Evolutionary conservation across 1,284 basidiomycete genomes (phyloP).

Genomic region (Spongiforma sp.): DNA sequence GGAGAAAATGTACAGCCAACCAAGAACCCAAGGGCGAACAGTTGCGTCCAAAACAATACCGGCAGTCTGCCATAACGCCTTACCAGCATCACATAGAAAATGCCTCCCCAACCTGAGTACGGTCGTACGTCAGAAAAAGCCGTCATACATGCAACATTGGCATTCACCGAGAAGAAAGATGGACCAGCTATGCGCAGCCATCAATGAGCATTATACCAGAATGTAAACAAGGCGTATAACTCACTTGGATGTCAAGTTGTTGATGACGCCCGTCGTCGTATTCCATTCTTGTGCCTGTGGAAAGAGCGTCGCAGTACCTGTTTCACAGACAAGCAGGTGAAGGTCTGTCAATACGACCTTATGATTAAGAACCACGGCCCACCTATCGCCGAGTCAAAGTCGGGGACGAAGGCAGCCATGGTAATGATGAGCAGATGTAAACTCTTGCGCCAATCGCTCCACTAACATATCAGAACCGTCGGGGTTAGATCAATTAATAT

Average conservation of each 20-base stretch:
- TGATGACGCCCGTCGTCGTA: slow-evolving; percentile 60
- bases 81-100: slow-evolving; percentile 60
- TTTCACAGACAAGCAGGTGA: background rate
- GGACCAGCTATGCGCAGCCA: slow-evolving; percentile 48
- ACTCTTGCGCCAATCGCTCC: slow-evolving; percentile 49
- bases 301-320: slow-evolving; percentile 61
- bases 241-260: slow-evolving; percentile 60
- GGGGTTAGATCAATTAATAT: no score
- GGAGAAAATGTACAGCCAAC: slow-evolving; percentile 61
- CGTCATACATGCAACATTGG: background rate
- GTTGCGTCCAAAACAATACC: slow-evolving; percentile 63
- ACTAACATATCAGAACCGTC: slow-evolving; percentile 38
- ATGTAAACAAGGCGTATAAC: background rate
- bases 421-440: slow-evolving; percentile 56
- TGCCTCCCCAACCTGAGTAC: slow-evolving; percentile 55
- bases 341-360: background rate
- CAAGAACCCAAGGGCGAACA: slow-evolving; percentile 52
- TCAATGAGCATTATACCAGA: background rate
- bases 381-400: slow-evolving; percentile 61
- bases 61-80: slow-evolving; percentile 62
- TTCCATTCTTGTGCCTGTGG: slow-evolving; percentile 52
- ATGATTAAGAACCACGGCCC: background rate
- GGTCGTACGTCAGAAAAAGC: slow-evolving; percentile 9
- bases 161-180: slow-evolving; percentile 57
- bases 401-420: slow-evolving; percentile 56